These are phyloP conservation scores for Candida dajiaensis DNA, from an alignment of 805 yeast species.

Conservation along the genomic window DNA sequence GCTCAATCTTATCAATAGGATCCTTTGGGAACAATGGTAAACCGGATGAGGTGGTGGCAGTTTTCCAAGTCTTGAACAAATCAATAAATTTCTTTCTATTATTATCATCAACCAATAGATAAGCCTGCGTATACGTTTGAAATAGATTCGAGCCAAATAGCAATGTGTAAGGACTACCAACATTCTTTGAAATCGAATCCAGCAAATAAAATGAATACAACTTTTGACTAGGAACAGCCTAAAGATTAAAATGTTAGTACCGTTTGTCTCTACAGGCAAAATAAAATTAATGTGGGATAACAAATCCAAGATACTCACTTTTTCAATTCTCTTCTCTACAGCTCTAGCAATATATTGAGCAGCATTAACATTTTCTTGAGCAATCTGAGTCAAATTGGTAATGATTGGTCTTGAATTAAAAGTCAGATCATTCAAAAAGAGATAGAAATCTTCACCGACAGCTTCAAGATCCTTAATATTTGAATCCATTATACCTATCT, in stretches of 20 bases:
- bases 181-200: slow-evolving; percentile 87
- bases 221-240: slow-evolving; percentile 76
- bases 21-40: slow-evolving; percentile 67
- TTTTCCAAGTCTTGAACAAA: slow-evolving; percentile 85
- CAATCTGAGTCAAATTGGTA: slow-evolving; percentile 74
- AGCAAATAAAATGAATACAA: slow-evolving; percentile 77
- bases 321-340: slow-evolving; percentile 66
- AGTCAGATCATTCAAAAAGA: slow-evolving; percentile 69
- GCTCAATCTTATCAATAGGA: slow-evolving; percentile 66
- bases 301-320: slow-evolving; percentile 29
- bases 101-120: slow-evolving; percentile 71
- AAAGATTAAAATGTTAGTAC: not conserved
- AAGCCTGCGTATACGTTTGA: slow-evolving; percentile 68
- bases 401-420: slow-evolving; percentile 89
- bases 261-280: not conserved
- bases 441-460: slow-evolving; percentile 54
- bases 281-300: not conserved
- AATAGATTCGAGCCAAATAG: slow-evolving; percentile 66
- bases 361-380: slow-evolving; percentile 73
- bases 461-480: slow-evolving; percentile 16
- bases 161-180: slow-evolving; percentile 85
- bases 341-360: slow-evolving; percentile 77
- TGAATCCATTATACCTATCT: not conserved
- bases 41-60: slow-evolving; percentile 54
- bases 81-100: slow-evolving; percentile 68